Evolutionary conservation across 768 basidiomycete genomes (phyloP).

Genomic region (Chalciporus sphaerocephalus): DNA sequence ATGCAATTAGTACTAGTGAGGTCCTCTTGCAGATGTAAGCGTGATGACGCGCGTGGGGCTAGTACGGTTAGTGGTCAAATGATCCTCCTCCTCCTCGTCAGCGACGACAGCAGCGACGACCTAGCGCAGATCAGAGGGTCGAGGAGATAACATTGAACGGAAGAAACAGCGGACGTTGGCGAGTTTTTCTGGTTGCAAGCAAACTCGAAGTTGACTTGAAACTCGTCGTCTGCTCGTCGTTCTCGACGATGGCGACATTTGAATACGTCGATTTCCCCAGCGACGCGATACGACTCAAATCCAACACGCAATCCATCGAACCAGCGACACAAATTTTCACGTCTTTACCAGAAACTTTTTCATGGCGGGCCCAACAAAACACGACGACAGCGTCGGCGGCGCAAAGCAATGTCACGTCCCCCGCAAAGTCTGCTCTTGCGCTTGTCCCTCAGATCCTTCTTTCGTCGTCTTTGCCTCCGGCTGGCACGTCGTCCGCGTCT

Average conservation of each 20-base stretch:
- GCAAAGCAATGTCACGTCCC: constrained; percentile 15
- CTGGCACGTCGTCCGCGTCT: constrained; percentile 4
- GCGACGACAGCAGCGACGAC: no score
- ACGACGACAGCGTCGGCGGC: constrained; percentile 10
- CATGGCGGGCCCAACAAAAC: not conserved
- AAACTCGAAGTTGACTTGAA: not conserved
- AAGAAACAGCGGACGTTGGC: no score
- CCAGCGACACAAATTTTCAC: constrained; percentile 42
- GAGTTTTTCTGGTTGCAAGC: no score
- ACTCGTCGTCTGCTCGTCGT: not conserved
- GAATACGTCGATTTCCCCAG: constrained; percentile 41
- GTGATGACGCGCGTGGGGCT: no score
- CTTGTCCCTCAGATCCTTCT: constrained; percentile 40
- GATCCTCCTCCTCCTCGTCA: no score
- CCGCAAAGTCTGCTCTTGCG: constrained; percentile 32
- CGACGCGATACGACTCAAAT: constrained; percentile 34
- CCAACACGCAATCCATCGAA: constrained; percentile 19
- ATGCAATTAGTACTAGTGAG: no score
- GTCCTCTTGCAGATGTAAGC: no score
- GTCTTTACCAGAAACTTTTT: constrained; percentile 34
- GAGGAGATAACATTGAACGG: no score
- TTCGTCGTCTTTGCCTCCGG: constrained; percentile 17
- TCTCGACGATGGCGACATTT: constrained; percentile 30
- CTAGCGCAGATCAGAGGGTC: no score
- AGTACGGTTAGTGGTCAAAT: no score